These are phyloP conservation scores for Quercus lobata DNA, from an alignment of 331 rosid species.

Conservation along the genomic window DNA sequence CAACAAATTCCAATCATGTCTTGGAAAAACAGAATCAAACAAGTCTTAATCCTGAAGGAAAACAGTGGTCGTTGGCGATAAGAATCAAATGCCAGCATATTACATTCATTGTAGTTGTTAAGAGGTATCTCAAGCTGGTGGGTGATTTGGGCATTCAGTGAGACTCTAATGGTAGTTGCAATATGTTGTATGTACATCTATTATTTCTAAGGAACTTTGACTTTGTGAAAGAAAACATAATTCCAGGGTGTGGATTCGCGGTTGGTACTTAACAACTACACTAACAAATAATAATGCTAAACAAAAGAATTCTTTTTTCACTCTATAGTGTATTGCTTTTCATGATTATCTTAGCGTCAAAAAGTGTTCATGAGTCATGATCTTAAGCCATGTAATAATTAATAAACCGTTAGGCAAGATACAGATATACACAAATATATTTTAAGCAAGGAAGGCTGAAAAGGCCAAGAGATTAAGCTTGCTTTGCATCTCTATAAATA, in stretches of 20 bases:
- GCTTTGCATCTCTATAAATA: too few species aligned
- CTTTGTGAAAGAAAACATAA: conserved; percentile 16
- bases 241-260: conserved; percentile 5
- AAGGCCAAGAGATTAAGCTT: too few species aligned
- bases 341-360: background rate
- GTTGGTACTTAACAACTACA: background rate
- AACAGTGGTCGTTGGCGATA: background rate
- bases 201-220: conserved; percentile 30
- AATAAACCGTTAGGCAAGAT: too few species aligned
- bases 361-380: background rate
- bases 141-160: conserved; percentile 1
- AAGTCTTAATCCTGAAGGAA: background rate
- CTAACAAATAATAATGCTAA: background rate
- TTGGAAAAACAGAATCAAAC: background rate
- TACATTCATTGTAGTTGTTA: too few species aligned
- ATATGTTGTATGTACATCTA: conserved; percentile 20
- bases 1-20: background rate
- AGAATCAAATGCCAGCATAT: conserved; percentile 19
- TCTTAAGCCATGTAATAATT: too few species aligned
- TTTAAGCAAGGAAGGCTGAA: too few species aligned
- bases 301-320: too few species aligned
- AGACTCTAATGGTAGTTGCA: conserved; percentile 21
- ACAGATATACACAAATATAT: too few species aligned
- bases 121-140: conserved; percentile 8
- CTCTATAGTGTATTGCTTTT: background rate